These are phyloP conservation scores for Aspergillus intermedius DNA, from an alignment of 2,329 filamentous ascomycete species.

Conservation along the genomic window DNA sequence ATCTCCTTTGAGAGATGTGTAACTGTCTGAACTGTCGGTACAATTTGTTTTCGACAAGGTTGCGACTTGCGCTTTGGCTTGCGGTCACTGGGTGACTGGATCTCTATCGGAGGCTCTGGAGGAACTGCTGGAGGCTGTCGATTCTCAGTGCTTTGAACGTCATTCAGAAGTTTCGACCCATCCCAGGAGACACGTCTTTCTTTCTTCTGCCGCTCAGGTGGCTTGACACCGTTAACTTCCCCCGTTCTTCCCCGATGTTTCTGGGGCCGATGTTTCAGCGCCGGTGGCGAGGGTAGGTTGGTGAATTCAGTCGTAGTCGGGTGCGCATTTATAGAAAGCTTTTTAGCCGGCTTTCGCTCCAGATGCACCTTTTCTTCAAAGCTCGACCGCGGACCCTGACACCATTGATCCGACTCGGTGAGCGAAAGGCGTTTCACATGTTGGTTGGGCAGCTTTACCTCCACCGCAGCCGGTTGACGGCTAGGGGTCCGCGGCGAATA, in stretches of 20 bases:
- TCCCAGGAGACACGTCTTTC: conserved; percentile 35
- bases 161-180: conserved; percentile 29
- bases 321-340: conserved; percentile 26
- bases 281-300: conserved; percentile 32
- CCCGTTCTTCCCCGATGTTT: conserved; percentile 29
- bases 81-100: conserved; percentile 14
- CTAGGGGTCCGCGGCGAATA: conserved; percentile 22
- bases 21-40: conserved; percentile 24
- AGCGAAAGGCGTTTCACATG: conserved; percentile 36
- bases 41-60: conserved; percentile 6
- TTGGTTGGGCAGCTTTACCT: conserved; percentile 33
- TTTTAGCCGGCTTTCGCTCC: conserved; percentile 26
- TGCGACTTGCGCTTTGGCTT: conserved; percentile 11
- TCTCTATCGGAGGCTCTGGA: conserved; percentile 11
- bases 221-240: conserved; percentile 13
- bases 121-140: conserved; percentile 6
- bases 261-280: conserved; percentile 34
- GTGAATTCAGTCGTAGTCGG: conserved; percentile 19
- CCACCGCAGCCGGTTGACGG: conserved; percentile 26
- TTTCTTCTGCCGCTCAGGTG: conserved; percentile 21
- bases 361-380: conserved; percentile 27
- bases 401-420: conserved; percentile 31
- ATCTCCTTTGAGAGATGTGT: conserved; percentile 33
- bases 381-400: conserved; percentile 24
- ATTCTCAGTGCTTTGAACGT: conserved; percentile 13